Percentiles rank a stretch among this genome's conserved stretches.
These are phyloP conservation scores for Polyporus arcularius DNA, from an alignment of 768 basidiomycete genomes.

Conservation along the genomic window DNA sequence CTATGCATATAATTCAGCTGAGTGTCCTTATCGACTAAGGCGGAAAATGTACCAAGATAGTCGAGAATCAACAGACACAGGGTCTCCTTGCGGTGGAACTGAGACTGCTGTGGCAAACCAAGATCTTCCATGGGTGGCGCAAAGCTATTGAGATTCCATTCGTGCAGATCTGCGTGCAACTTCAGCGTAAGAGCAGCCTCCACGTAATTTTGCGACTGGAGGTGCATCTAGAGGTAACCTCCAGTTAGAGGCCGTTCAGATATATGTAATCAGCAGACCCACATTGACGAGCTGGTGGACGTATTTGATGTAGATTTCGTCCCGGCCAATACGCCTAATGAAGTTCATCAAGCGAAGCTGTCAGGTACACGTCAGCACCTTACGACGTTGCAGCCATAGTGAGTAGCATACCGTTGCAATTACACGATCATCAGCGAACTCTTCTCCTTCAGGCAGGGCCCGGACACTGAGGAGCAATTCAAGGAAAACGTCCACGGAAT, in stretches of 20 bases:
- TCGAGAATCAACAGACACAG: constrained; percentile 91
- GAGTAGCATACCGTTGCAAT: constrained; percentile 70
- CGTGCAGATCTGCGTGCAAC: constrained; percentile 89
- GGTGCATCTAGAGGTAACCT: constrained; percentile 61
- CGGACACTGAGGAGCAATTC: constrained; percentile 86
- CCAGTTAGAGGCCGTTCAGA: not conserved
- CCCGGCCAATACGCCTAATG: constrained; percentile 86
- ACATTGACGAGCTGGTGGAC: constrained; percentile 94
- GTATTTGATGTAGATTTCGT: constrained; percentile 95
- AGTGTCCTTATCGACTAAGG: not conserved
- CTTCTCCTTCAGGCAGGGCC: constrained; percentile 88
- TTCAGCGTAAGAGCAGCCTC: constrained; percentile 94
- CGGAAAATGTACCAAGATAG: constrained; percentile 66
- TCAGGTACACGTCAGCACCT: not conserved
- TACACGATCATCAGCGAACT: constrained; percentile 92
- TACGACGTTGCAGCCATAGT: not conserved
- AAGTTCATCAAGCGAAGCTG: constrained; percentile 92
- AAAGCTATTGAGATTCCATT: constrained; percentile 83
- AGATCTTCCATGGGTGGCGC: constrained; percentile 89
- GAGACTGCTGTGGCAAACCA: constrained; percentile 86
- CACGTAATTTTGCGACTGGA: constrained; percentile 87
- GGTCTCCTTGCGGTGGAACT: constrained; percentile 93
- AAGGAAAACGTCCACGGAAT: constrained; percentile 90
- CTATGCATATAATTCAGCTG: constrained; percentile 39
- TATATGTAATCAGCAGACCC: constrained; percentile 25